These are phyloP conservation scores for Selenicereus undatus DNA, from an alignment of 148 eudicot species.

Conservation along the genomic window DNA sequence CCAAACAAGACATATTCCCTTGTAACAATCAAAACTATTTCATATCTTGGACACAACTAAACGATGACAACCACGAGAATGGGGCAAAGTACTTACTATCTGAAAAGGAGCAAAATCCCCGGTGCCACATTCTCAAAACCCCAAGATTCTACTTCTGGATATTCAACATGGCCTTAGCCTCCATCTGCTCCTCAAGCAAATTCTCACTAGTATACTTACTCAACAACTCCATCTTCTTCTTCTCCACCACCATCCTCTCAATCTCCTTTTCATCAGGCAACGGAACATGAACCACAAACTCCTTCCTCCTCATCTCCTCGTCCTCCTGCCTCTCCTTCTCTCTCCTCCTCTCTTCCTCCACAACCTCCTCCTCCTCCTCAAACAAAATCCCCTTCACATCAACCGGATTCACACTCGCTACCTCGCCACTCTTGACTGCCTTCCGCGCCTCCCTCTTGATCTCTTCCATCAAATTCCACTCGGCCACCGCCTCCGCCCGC, in stretches of 20 bases:
- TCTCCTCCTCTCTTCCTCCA: constrained; percentile 63
- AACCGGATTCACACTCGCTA: constrained; percentile 32
- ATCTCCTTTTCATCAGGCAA: constrained; percentile 93
- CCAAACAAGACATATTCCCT: not conserved
- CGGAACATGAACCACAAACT: constrained; percentile 90
- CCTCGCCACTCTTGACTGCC: constrained; percentile 86
- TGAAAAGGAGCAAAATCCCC: not conserved
- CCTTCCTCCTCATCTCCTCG: constrained; percentile 48
- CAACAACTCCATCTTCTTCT: constrained; percentile 91
- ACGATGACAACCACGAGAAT: not conserved
- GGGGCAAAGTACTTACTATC: not conserved
- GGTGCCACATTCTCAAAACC: not conserved
- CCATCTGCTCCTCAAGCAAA: constrained; percentile 72
- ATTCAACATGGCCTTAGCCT: constrained; percentile 87
- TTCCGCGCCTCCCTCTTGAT: constrained; percentile 79
- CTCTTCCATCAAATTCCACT: constrained; percentile 80
- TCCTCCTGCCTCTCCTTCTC: constrained; percentile 37
- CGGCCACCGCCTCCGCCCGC: constrained; percentile 66
- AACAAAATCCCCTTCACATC: constrained; percentile 32
- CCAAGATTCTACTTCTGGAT: constrained; percentile 46
- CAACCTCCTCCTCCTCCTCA: constrained; percentile 88
- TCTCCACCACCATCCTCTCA: constrained; percentile 84
- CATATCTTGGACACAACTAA: not conserved
- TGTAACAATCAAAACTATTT: not conserved
- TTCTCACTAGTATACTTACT: constrained; percentile 72